Conservation (phyloP, 2,329 filamentous ascomycete species). For the Cylindrodendrum hubeiense region DNA sequence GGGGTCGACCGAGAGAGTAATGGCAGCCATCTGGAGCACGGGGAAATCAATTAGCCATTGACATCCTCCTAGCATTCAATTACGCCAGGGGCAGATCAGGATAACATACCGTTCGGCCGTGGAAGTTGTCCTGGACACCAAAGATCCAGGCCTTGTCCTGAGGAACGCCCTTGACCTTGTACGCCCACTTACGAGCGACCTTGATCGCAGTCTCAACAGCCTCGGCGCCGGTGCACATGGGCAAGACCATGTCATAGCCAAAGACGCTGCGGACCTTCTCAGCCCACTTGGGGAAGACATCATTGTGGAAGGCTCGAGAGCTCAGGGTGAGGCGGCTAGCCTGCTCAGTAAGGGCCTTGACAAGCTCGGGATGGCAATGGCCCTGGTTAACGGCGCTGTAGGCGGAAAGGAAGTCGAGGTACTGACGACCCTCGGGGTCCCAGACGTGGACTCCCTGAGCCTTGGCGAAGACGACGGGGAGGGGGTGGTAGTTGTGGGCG, state of each 20-base stretch:
- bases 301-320: conserved; percentile 96
- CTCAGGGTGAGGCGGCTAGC: conserved; percentile 90
- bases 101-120: conserved; percentile 85
- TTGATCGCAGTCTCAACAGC: conserved; percentile 51
- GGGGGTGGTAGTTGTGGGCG: conserved; percentile 98
- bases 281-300: conserved; percentile 96
- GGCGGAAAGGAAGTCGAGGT: conserved; percentile 97
- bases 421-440: conserved; percentile 96
- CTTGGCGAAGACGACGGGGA: conserved; percentile 91
- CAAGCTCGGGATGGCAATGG: conserved; percentile 95
- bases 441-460: conserved; percentile 91
- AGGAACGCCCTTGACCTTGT: conserved; percentile 30
- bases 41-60: conserved; percentile 9
- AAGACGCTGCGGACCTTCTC: conserved; percentile 91
- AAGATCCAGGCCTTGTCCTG: conserved; percentile 58
- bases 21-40: conserved; percentile 81
- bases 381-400: conserved; percentile 99
- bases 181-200: conserved; percentile 38
- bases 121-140: conserved; percentile 91
- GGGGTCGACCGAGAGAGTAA: conserved; percentile 94
- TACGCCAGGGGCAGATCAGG: background rate
- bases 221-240: conserved; percentile 98
- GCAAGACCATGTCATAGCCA: conserved; percentile 97
- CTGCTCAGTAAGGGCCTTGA: conserved; percentile 91
- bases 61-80: background rate